A percentile compares a stretch with the other conserved stretches of the same genome.
Evolutionary conservation across 2,329 filamentous ascomycete species (phyloP).

Genomic region (Nemania bipapillata): DNA sequence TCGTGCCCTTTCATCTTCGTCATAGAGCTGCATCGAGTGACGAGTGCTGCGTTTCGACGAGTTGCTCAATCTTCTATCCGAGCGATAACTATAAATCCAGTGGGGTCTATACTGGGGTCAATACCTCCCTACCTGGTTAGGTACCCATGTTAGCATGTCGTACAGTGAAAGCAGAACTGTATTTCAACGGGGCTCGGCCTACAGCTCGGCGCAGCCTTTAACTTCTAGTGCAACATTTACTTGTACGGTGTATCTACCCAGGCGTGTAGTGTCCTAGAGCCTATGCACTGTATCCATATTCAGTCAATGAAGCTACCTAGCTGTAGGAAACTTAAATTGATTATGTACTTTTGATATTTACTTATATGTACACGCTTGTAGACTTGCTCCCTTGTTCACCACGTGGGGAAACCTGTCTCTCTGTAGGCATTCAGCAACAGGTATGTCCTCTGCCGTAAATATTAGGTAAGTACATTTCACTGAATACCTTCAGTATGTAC

Average conservation of each 20-base stretch:
- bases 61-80: conserved; percentile 15
- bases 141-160: background rate
- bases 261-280: background rate
- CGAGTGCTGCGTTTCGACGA: conserved; percentile 14
- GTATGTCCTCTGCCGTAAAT: background rate
- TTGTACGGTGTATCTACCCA: background rate
- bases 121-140: background rate
- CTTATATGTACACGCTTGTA: background rate
- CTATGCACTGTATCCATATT: background rate
- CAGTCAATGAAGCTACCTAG: background rate
- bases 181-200: background rate
- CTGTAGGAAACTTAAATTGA: background rate
- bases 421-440: background rate
- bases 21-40: conserved; percentile 30
- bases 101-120: conserved; percentile 10
- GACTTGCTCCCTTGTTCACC: conserved; percentile 3
- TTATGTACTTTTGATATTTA: no score
- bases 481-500: background rate
- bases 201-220: background rate
- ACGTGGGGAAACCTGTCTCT: conserved; percentile 15
- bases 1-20: conserved; percentile 11
- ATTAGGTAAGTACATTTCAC: background rate
- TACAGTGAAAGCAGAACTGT: conserved; percentile 14
- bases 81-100: background rate
- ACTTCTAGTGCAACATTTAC: background rate